These are phyloP conservation scores for Plantago elongata DNA, from an alignment of 257 asterid species.

Conservation along the genomic window DNA sequence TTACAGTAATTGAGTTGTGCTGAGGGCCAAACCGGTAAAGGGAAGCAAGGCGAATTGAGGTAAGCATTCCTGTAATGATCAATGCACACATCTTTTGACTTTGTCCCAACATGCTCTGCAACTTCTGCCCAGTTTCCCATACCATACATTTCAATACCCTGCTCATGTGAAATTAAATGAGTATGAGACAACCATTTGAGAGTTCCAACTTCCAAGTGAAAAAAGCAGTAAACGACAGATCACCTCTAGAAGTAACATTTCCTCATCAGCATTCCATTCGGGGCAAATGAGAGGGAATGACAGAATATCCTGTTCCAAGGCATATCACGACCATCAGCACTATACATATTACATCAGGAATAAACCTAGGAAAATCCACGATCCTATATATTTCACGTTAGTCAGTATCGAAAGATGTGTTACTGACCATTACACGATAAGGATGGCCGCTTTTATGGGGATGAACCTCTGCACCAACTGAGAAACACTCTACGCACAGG, in stretches of 20 bases:
- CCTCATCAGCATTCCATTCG: constrained; percentile 92
- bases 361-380: not conserved
- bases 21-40: constrained; percentile 62
- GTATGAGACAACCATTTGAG: constrained; percentile 11
- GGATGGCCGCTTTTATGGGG: constrained; percentile 78
- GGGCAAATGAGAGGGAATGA: constrained; percentile 78
- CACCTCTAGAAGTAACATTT: constrained; percentile 88
- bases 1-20: constrained; percentile 18
- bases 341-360: not conserved
- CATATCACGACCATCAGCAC: constrained; percentile 19
- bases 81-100: constrained; percentile 67
- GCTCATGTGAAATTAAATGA: constrained; percentile 18
- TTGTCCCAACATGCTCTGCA: constrained; percentile 89
- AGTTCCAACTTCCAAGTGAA: not conserved
- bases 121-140: constrained; percentile 92
- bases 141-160: constrained; percentile 93
- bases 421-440: constrained; percentile 78
- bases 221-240: constrained; percentile 12
- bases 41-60: constrained; percentile 76
- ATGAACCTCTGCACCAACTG: constrained; percentile 83
- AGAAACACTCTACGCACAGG: constrained; percentile 83
- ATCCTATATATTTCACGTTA: constrained; percentile 2
- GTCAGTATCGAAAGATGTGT: constrained; percentile 11
- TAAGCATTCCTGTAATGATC: constrained; percentile 67
- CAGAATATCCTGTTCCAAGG: constrained; percentile 52